Conservation (phyloP, 306 rosid genomes). For the Rosa lucieae region DNA sequence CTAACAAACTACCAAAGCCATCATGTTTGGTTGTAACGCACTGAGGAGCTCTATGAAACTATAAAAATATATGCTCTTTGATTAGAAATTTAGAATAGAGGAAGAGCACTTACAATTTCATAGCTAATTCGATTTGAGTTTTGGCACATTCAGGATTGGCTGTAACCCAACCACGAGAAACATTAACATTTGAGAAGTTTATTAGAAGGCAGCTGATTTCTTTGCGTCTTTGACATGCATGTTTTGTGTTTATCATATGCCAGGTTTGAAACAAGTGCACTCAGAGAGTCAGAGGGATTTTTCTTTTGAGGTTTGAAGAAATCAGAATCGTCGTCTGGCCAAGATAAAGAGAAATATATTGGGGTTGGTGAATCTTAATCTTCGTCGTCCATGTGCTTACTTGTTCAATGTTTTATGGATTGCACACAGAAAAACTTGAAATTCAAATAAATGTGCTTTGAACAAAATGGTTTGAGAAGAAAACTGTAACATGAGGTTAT, state of each 20-base stretch:
- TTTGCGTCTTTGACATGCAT: neutral
- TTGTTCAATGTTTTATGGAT: neutral
- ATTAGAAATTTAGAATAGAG: constrained; percentile 6
- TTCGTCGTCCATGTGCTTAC: constrained; percentile 44
- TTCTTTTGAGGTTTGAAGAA: neutral
- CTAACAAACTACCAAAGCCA: constrained; percentile 27
- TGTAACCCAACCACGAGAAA: neutral
- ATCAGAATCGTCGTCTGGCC: neutral
- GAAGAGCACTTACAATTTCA: neutral
- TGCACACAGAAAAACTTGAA: neutral
- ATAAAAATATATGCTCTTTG: neutral
- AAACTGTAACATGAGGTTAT: neutral
- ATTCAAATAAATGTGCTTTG: neutral
- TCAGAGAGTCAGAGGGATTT: neutral
- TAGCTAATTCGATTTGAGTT: neutral
- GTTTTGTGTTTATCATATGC: neutral
- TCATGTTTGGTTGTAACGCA: constrained; percentile 56
- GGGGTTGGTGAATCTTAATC: constrained; percentile 48
- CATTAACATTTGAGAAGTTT: neutral
- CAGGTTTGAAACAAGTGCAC: neutral
- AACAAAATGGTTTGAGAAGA: neutral
- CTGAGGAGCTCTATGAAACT: neutral
- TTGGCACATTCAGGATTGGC: neutral
- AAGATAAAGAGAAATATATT: neutral
- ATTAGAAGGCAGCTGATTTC: neutral